These are phyloP conservation scores for Coemansia javaensis DNA, from an alignment of 192 early-diverging fungal genomes.

Conservation along the genomic window DNA sequence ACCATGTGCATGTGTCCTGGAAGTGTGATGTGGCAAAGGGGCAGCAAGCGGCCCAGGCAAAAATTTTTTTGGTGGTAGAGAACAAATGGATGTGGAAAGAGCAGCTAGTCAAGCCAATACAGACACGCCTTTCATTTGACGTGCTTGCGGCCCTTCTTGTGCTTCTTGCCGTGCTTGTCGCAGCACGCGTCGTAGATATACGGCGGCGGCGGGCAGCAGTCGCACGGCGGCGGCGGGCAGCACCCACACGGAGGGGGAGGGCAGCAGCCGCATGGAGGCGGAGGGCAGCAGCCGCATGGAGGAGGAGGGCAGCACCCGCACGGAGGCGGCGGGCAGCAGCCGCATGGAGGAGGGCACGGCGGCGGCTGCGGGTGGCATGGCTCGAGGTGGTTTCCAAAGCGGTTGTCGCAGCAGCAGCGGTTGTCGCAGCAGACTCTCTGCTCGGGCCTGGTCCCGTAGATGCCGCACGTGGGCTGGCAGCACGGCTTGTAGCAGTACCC, in stretches of 20 bases:
- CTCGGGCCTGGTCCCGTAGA: conserved; percentile 10
- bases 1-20: no score
- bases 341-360: conserved; percentile 8
- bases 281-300: conserved; percentile 14
- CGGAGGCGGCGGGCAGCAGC: conserved; percentile 2
- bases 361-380: conserved; percentile 26
- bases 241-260: background rate
- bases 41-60: no score
- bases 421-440: conserved; percentile 16
- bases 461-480: conserved; percentile 22
- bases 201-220: no score
- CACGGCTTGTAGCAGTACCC: conserved; percentile 33
- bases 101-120: no score
- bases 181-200: conserved; percentile 21
- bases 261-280: conserved; percentile 4
- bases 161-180: conserved; percentile 5
- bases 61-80: no score
- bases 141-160: background rate
- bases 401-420: conserved; percentile 7
- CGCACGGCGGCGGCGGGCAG: conserved; percentile 4
- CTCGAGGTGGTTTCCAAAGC: conserved; percentile 14
- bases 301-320: background rate
- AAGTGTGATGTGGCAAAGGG: no score
- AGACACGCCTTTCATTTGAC: no score
- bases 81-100: no score